Base-by-base conservation (phyloP, 139 green algal genomes). In the Klebsormidium nitens region DNA sequence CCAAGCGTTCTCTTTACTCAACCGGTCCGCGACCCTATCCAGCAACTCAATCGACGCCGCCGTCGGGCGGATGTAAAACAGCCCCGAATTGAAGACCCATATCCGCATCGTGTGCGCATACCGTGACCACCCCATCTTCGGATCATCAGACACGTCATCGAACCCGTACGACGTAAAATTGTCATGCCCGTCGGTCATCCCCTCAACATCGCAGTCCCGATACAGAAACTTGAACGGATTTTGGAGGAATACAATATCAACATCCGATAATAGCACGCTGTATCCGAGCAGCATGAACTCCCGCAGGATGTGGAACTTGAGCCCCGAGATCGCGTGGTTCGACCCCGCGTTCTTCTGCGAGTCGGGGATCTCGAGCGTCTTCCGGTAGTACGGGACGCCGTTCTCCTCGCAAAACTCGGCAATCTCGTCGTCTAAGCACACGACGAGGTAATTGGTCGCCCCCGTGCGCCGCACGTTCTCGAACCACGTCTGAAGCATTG, bases 281-380 rank as follows among this genome's bases (percentile, higher is more conserved):
- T 85, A 96, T 11, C 92, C 93, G 6, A 97, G 74, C 68, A 85
- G 50, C 26, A 98, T 57, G 58, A 97, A 97, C 48, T 93, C 83
- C 35, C 83, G 76, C 11, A 98, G 74, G 17, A 77, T 47, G 55
- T 63, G 44, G 38, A 77, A 98, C 78, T 87, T 85, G 6, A 70
- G 50, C 11, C 69, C 74, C 39, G 74, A 82, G n/a, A 81, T 79
- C 2, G 64, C 80, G 60, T 86, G 80, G 55, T 86, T 86, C 67
- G 59, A 39, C 17, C 66, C 73, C 34, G 29, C 40, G 42, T 66
- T 57, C 5, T 80, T 75, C 58, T 80, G 64, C 6, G 90, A 83
- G 42, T 23, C 66, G 11, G 66, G 46, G 31, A 75, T 74, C 35
- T 40, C 66, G 3, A 72, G 34, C 52, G 76, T 37, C 0, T 57